Evolutionary conservation across 2,329 filamentous ascomycete genomes (phyloP).

Genomic region (Stromatinia cepivora): DNA sequence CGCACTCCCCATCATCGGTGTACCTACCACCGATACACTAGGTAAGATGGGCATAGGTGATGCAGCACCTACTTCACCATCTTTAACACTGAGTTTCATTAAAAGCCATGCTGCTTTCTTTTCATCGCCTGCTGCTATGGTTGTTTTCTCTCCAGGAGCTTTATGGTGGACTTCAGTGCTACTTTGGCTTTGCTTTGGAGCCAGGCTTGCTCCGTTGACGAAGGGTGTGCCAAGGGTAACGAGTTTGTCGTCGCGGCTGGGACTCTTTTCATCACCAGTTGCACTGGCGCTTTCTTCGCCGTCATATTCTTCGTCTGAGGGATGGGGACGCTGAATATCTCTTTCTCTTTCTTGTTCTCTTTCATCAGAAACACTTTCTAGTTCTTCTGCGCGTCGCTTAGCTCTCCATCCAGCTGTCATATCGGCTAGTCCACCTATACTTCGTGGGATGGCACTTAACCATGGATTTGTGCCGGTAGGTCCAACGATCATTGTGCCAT

Average conservation of each 20-base stretch:
- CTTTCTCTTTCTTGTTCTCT: not conserved
- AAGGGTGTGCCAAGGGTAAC: too few species aligned
- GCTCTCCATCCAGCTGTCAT: constrained; percentile 25
- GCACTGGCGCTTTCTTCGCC: constrained; percentile 33
- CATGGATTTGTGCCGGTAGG: constrained; percentile 42
- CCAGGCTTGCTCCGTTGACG: not conserved
- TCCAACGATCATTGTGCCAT: not conserved
- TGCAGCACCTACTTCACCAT: constrained; percentile 32
- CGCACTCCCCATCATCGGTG: not conserved
- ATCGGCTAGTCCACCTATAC: constrained; percentile 26
- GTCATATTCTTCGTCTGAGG: constrained; percentile 36
- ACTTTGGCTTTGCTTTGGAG: not conserved
- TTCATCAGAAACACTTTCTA: constrained; percentile 26
- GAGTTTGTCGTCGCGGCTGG: not conserved
- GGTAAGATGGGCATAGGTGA: not conserved
- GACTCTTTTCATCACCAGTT: constrained; percentile 27
- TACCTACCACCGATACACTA: not conserved
- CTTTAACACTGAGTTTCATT: constrained; percentile 50
- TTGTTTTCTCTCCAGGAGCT: not conserved
- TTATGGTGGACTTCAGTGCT: not conserved
- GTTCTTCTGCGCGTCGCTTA: constrained; percentile 33
- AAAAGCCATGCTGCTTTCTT: constrained; percentile 51
- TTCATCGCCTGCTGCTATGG: constrained; percentile 39
- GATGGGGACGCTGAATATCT: not conserved
- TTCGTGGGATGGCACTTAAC: constrained; percentile 49